Conservation (phyloP, 2,329 filamentous ascomycete genomes). For the Ophiognomonia clavigignenti-juglandacearum region DNA sequence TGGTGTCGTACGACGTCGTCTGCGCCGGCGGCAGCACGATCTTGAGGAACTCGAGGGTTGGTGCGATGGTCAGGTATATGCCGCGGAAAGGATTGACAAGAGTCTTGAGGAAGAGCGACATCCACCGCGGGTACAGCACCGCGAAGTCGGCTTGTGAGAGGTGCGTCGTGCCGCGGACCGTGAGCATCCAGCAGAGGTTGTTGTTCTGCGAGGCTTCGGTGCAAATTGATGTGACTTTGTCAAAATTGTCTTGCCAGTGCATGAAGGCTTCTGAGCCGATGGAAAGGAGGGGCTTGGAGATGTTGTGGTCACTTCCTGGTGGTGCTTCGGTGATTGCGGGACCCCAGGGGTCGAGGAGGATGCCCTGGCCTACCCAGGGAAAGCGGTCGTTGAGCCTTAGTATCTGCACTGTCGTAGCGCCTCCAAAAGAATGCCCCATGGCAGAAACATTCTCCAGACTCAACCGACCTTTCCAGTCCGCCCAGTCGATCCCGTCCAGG, state of each 20-base stretch:
- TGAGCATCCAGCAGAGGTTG: slow-evolving; percentile 44
- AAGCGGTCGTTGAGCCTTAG: slow-evolving; percentile 50
- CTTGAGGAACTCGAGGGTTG: slow-evolving; percentile 57
- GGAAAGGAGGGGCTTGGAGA: slow-evolving; percentile 51
- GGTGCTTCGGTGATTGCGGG: slow-evolving; percentile 39
- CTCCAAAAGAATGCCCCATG: slow-evolving; percentile 64
- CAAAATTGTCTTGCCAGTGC: slow-evolving; percentile 63
- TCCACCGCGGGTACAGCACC: slow-evolving; percentile 55
- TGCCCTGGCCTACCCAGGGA: slow-evolving; percentile 54
- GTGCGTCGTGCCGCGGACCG: slow-evolving; percentile 57
- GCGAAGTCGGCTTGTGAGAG: slow-evolving; percentile 64
- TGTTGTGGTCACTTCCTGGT: slow-evolving; percentile 33
- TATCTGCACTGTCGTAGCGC: slow-evolving; percentile 58
- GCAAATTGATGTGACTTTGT: slow-evolving; percentile 51
- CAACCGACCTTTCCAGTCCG: slow-evolving; percentile 50
- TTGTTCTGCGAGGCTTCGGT: slow-evolving; percentile 47
- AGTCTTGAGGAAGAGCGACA: slow-evolving; percentile 55
- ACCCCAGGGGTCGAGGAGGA: slow-evolving; percentile 64
- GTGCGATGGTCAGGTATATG: slow-evolving; percentile 58
- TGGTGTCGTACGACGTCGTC: slow-evolving; percentile 38
- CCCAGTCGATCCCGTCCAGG: slow-evolving; percentile 51
- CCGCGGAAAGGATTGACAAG: slow-evolving; percentile 59
- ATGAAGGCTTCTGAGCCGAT: slow-evolving; percentile 67
- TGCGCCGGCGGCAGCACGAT: slow-evolving; percentile 44
- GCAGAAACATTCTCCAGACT: slow-evolving; percentile 53